Percentiles rank a stretch among this genome's conserved stretches.
Conservation (phyloP, 441 rosid genomes). For the Capsella rubella region DNA sequence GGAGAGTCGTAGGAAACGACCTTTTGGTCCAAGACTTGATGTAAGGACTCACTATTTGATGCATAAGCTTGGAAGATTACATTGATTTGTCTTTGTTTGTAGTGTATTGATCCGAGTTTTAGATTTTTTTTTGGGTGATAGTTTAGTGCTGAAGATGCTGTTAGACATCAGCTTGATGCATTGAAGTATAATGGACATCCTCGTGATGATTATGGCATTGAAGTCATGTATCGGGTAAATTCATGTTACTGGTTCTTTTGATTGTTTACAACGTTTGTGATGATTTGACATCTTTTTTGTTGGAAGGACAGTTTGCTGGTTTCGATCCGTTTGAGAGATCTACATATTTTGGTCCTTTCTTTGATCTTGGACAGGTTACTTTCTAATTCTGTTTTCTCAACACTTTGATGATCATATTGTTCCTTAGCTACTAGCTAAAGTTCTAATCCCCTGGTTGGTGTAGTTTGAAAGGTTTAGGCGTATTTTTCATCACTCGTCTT, state of each 20-base stretch:
- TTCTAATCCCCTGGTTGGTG: conserved; percentile 23
- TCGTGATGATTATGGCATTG: conserved; percentile 85
- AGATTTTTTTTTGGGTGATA: conserved; percentile 45
- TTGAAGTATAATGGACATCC: conserved; percentile 89
- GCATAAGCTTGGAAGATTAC: neutral
- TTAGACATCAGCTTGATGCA: conserved; percentile 83
- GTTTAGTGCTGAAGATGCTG: conserved; percentile 94
- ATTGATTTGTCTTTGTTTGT: conserved; percentile 13
- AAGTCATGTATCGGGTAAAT: conserved; percentile 89
- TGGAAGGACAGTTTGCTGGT: conserved; percentile 77
- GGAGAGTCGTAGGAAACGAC: conserved; percentile 84
- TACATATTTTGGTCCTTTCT: conserved; percentile 88
- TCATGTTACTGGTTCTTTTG: neutral
- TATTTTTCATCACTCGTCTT: conserved; percentile 90
- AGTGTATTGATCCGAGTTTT: conserved; percentile 29
- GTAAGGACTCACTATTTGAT: conserved; percentile 48
- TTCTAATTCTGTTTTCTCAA: neutral
- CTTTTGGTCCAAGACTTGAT: conserved; percentile 85
- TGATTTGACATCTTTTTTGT: conserved; percentile 10
- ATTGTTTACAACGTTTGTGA: neutral
- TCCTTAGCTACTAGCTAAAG: neutral
- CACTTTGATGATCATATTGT: conserved; percentile 25
- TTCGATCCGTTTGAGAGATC: conserved; percentile 97
- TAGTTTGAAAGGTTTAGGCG: conserved; percentile 94
- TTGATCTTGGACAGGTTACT: conserved; percentile 90